Base-by-base conservation (phyloP, 2,329 filamentous ascomycete species). In the Pestalotiopsis sp. region DNA sequence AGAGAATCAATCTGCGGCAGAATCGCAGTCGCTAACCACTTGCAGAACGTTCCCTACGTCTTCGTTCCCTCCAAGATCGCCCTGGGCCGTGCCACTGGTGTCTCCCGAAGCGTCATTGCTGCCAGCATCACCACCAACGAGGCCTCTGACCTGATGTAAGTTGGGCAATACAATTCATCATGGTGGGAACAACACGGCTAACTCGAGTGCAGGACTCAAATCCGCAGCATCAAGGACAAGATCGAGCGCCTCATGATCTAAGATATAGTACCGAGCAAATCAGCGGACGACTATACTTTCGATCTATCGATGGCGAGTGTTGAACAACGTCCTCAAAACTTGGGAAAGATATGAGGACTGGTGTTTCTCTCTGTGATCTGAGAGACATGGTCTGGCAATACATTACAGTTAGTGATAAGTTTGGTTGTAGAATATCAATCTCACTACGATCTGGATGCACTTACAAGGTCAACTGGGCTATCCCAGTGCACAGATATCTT, bases 201-300 rank as follows among this genome's bases (percentile, higher is more conserved):
- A 58, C 56, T 35, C 22, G 56, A 35, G 13, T 58, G 30, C 22
- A 58, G 91, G 81, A 88, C 89, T 77, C 94, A 97, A 86, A 98
- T 98, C 81, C 88, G 92, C 75, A 87, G 90, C 72, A 86, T 98
- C 77, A 97, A 95, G 86, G 93, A 97, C 83, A 97, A 97, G 89
- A 93, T 98, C 67, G 95, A 98, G 88, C 89, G 94, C 75, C 88
- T 98, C 74, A 94, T 95, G 85, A 97, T 98, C 84, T 98, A 91
- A 88, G 35, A 30, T 24, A 30, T 38, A 39, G 58, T 20, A 35
- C 58, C 14, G n/a, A 22, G n/a, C 58, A 22, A 40, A 22, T 11
- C 2, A 30, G 35, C 7, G 58, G 35, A 14, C 11, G n/a, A 20
- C 58, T 14, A 9, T 26, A 22, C 14, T 14, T 40, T 40, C 14